A percentile compares a stretch with the other conserved stretches of the same genome.
Conservation (phyloP, 306 rosid genomes). For the Begonia masoniana region DNA sequence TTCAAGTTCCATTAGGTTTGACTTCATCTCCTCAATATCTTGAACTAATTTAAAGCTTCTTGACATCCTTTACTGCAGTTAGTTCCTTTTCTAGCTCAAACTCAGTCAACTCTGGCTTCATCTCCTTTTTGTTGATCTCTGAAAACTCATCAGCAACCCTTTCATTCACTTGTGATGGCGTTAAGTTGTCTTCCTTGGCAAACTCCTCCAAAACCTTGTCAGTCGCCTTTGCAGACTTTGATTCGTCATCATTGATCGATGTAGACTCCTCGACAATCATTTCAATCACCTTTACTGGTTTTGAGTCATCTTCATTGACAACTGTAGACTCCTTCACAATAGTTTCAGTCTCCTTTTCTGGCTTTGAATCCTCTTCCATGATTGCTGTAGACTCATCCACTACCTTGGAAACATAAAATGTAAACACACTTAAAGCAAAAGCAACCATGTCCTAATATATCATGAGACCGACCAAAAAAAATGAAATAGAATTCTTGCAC, state of each 20-base stretch:
- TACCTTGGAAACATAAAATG: neutral
- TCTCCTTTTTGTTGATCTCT: slow-evolving; percentile 17
- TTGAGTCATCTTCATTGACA: slow-evolving; percentile 14
- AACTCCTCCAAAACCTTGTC: slow-evolving; percentile 3
- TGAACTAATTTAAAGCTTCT: slow-evolving; percentile 29
- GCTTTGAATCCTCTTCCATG: slow-evolving; percentile 13
- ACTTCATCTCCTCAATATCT: slow-evolving; percentile 64
- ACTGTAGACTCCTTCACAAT: slow-evolving; percentile 15
- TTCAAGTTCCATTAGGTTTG: slow-evolving; percentile 51
- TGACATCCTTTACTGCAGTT: neutral
- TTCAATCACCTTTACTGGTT: slow-evolving; percentile 2
- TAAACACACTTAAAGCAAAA: neutral
- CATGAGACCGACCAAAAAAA: neutral
- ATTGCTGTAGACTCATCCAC: slow-evolving; percentile 7
- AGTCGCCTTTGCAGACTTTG: neutral
- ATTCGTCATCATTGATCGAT: slow-evolving; percentile 8
- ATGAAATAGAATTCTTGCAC: neutral
- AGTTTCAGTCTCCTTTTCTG: slow-evolving; percentile 11
- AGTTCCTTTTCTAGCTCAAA: slow-evolving; percentile 3
- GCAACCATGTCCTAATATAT: neutral
- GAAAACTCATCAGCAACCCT: slow-evolving; percentile 3
- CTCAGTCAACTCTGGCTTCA: slow-evolving; percentile 10
- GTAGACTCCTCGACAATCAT: slow-evolving; percentile 10
- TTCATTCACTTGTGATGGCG: neutral
- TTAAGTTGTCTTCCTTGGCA: slow-evolving; percentile 11